Conservation (phyloP, 1,139 yeast species). For the Saccharomyces hybrid region DNA sequence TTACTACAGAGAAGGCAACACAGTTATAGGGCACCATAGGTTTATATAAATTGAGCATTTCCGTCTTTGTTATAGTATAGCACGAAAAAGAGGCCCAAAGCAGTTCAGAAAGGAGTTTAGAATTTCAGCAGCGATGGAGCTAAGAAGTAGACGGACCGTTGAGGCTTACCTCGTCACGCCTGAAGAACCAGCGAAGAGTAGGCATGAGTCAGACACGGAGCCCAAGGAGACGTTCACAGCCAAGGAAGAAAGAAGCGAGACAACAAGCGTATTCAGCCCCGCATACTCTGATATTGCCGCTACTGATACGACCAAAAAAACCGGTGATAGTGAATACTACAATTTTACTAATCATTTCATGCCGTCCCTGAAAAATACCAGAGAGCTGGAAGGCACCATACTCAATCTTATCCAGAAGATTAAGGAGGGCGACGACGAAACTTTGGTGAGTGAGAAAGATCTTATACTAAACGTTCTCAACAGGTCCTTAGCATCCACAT, state of each 20-base stretch:
- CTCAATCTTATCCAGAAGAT: constrained; percentile 14
- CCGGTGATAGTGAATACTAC: not conserved
- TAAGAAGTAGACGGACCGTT: not conserved
- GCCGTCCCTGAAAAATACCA: constrained; percentile 21
- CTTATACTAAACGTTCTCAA: constrained; percentile 21
- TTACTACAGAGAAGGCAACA: not conserved
- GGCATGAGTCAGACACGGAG: not conserved
- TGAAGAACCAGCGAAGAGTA: constrained; percentile 6
- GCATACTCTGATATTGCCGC: not conserved
- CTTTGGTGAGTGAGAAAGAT: constrained; percentile 7
- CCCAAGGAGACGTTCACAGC: not conserved
- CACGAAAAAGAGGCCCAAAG: not conserved
- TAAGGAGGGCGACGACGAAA: constrained; percentile 8
- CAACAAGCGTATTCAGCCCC: not conserved
- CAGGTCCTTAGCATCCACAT: constrained; percentile 24
- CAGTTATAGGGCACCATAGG: not conserved
- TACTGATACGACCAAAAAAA: not conserved
- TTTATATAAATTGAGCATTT: not conserved
- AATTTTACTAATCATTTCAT: constrained; percentile 4
- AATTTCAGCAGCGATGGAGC: not conserved
- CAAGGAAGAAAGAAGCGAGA: not conserved
- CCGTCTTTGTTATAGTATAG: not conserved
- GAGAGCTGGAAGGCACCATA: constrained; percentile 20
- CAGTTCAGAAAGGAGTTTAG: not conserved
- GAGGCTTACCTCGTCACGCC: constrained; percentile 6